These are phyloP conservation scores for Penicillium oxalicum DNA, from an alignment of 2,329 filamentous ascomycete species.

Conservation along the genomic window DNA sequence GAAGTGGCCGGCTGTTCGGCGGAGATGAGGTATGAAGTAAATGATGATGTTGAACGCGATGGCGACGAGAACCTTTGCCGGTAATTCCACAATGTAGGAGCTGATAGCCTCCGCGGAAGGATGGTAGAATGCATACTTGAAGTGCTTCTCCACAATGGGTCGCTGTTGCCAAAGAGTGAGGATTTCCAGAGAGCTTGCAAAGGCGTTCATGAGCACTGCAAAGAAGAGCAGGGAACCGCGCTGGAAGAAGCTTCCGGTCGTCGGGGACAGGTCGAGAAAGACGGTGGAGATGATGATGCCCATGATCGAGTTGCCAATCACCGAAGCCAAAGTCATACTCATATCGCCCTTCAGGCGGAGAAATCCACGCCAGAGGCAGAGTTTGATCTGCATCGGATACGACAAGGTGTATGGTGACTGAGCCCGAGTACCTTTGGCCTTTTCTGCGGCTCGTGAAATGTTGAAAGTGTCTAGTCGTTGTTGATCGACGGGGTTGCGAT, in stretches of 20 bases:
- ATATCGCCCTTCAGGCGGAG: constrained; percentile 68
- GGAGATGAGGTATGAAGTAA: constrained; percentile 82
- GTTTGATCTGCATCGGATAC: constrained; percentile 63
- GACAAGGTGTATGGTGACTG: constrained; percentile 79
- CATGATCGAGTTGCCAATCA: constrained; percentile 63
- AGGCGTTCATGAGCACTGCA: constrained; percentile 76
- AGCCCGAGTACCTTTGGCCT: constrained; percentile 45
- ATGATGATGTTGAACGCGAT: constrained; percentile 71
- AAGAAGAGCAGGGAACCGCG: constrained; percentile 78
- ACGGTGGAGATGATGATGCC: constrained; percentile 70
- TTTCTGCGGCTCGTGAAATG: constrained; percentile 35
- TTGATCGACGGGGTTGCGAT: constrained; percentile 31
- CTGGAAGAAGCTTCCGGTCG: constrained; percentile 66
- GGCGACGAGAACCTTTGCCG: constrained; percentile 67
- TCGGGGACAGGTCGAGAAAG: constrained; percentile 66
- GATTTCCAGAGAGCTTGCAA: constrained; percentile 71
- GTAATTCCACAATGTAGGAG: constrained; percentile 79
- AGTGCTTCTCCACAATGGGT: constrained; percentile 86
- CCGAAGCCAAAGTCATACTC: constrained; percentile 60
- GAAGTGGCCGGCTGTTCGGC: constrained; percentile 67
- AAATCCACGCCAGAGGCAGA: constrained; percentile 76
- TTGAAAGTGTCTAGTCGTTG: constrained; percentile 33
- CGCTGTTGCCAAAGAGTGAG: constrained; percentile 80
- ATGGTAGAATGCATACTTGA: constrained; percentile 80
- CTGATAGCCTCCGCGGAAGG: constrained; percentile 82